Evolutionary conservation across 768 basidiomycete species (phyloP).

Genomic region (Suillus bovinus): DNA sequence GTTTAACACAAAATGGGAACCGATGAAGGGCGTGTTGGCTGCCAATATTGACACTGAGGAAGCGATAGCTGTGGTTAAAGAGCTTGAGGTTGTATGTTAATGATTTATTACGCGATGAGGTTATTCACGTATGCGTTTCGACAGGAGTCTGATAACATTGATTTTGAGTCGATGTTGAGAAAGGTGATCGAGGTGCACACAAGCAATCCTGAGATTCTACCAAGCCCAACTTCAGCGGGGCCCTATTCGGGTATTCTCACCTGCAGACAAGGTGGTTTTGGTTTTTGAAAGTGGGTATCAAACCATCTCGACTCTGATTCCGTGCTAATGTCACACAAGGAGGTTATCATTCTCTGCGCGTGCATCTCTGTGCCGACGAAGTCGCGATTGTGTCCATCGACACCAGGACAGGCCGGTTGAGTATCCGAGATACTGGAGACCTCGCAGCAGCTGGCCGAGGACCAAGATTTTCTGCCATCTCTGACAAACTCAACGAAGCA

Average conservation of each 20-base stretch:
- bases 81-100: conserved; percentile 58
- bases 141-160: conserved; percentile 67
- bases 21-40: conserved; percentile 66
- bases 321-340: conserved; percentile 37
- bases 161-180: conserved; percentile 70
- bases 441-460: conserved; percentile 73
- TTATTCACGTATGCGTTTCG: background rate
- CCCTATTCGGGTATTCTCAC: conserved; percentile 57
- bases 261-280: conserved; percentile 58
- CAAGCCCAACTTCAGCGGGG: conserved; percentile 55
- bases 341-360: conserved; percentile 56
- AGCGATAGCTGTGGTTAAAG: conserved; percentile 38
- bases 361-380: conserved; percentile 76
- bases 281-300: conserved; percentile 51
- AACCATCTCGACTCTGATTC: background rate
- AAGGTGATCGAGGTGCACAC: conserved; percentile 64
- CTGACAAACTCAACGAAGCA: conserved; percentile 68
- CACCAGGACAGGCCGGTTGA: conserved; percentile 74
- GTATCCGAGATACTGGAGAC: conserved; percentile 79
- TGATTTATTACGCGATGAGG: background rate
- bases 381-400: conserved; percentile 78
- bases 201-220: conserved; percentile 58
- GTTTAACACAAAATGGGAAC: conserved; percentile 79
- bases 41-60: conserved; percentile 54
- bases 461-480: conserved; percentile 58